Base-by-base conservation (phyloP, 2,329 filamentous ascomycete genomes). In the Nemania bipapillata region DNA sequence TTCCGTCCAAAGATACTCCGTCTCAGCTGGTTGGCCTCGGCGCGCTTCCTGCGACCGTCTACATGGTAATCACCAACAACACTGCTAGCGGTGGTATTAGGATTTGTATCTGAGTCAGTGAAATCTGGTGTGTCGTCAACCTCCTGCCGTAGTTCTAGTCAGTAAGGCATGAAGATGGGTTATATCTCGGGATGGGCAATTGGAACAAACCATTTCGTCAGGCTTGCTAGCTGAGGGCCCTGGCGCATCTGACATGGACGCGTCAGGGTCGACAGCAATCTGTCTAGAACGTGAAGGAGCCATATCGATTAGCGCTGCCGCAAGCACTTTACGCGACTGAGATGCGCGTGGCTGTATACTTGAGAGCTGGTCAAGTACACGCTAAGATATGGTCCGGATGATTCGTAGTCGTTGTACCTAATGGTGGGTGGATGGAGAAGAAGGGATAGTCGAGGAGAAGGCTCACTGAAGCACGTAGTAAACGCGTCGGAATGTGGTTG, bases 1-100 rank as follows among this genome's bases (percentile, higher is more conserved):
- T 99, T 97, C 85, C 93, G 97, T 77, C 94, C 94, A 76, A 97
- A 91, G 70, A 97, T 93, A 80, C 91, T 97, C 79, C 96, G 92
- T 65, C 96, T 91, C 77, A 98, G 86, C 80, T 96, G 91, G 73
- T 94, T 93, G 66, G 91, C 94, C 78, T 97, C 94, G 65, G 93
- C 91, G 75, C 95, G 90, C 78, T 91, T 90, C 83, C 92, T 96
- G 60, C 94, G 90, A 32, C 93, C 94, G 83, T 98, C 95, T 49
- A 85, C 78, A 50, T 83, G 70, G 74, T 97, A 68, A 74, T 97
- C 95, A 62, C 94, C 95, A 63, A 87, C 90, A 74, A 97, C 89
- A 80, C 94, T 97, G 83, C 93, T 97, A 62, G 92, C 93, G 57
- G 88, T 90, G 12, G 88, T 90, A 74, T 90, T 90, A 9, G 87